Percentiles rank a stretch among this genome's conserved stretches.
Evolutionary conservation across 2,329 filamentous ascomycete species (phyloP).

Genomic region (Paracoccidioides brasiliensis): DNA sequence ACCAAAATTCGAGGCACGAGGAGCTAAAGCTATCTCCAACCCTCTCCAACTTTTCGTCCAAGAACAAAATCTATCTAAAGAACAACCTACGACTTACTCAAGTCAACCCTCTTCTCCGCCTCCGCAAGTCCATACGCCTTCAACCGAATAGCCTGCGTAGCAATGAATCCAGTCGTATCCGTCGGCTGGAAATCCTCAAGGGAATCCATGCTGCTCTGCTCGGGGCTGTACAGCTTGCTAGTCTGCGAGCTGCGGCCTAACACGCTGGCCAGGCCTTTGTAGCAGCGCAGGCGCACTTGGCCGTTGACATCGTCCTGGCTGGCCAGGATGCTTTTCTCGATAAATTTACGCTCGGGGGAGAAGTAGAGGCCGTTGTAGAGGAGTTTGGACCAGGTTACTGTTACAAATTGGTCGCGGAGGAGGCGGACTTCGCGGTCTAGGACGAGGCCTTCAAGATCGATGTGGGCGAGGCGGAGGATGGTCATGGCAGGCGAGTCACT

Average conservation of each 20-base stretch:
- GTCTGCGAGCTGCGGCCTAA: conserved; percentile 24
- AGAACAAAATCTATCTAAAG: not conserved
- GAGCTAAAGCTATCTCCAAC: too few relatives aligned
- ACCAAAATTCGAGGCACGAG: too few relatives aligned
- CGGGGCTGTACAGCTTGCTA: conserved; percentile 51
- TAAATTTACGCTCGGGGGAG: conserved; percentile 52
- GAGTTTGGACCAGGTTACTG: conserved; percentile 41
- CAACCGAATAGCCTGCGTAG: conserved; percentile 18
- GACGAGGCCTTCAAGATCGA: conserved; percentile 52
- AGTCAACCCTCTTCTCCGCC: conserved; percentile 8
- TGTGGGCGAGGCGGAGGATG: conserved; percentile 44
- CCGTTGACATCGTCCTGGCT: conserved; percentile 47
- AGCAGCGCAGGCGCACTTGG: conserved; percentile 43
- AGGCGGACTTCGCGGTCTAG: conserved; percentile 51
- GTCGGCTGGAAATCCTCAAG: conserved; percentile 49
- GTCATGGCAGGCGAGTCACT: conserved; percentile 41
- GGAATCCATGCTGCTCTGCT: conserved; percentile 52
- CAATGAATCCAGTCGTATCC: conserved; percentile 48
- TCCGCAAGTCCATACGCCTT: conserved; percentile 12
- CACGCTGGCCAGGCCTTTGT: conserved; percentile 43
- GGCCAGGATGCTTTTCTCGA: conserved; percentile 48
- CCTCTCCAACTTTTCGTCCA: too few relatives aligned
- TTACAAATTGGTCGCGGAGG: conserved; percentile 54
- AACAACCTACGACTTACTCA: conserved; percentile 8
- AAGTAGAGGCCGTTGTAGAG: conserved; percentile 50